Conservation (phyloP, 345 rosid species). For the Salix dunnii region DNA sequence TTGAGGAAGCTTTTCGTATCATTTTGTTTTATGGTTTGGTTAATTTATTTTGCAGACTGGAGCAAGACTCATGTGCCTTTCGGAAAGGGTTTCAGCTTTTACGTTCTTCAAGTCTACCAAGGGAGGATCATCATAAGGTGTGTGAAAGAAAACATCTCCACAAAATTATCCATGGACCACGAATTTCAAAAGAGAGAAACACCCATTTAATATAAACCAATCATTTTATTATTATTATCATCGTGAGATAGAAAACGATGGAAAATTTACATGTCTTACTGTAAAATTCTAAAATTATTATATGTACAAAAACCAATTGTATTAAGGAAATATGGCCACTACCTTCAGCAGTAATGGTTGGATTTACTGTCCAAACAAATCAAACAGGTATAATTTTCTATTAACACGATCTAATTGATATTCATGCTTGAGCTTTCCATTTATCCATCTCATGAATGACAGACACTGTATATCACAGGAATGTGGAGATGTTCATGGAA, state of each 20-base stretch:
- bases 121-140: constrained; percentile 69
- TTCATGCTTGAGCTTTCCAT: too few species aligned
- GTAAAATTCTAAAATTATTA: too few species aligned
- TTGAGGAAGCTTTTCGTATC: background rate
- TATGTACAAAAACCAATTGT: too few species aligned
- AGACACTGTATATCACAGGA: constrained; percentile 33
- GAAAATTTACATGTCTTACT: too few species aligned
- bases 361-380: too few species aligned
- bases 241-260: too few species aligned
- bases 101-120: constrained; percentile 58
- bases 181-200: background rate
- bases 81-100: constrained; percentile 74
- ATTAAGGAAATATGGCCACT: too few species aligned
- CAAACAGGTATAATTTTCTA: too few species aligned
- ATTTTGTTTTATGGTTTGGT: background rate
- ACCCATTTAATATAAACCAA: background rate
- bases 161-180: background rate
- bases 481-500: constrained; percentile 77
- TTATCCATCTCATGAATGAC: background rate
- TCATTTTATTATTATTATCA: too few species aligned
- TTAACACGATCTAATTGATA: too few species aligned
- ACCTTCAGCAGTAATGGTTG: too few species aligned
- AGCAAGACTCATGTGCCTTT: constrained; percentile 46
- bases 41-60: constrained; percentile 51
- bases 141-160: background rate